phyloP scores from a whole-genome alignment of 805 yeast genomes.

The Wickerhamiella kazuoi region DNA sequence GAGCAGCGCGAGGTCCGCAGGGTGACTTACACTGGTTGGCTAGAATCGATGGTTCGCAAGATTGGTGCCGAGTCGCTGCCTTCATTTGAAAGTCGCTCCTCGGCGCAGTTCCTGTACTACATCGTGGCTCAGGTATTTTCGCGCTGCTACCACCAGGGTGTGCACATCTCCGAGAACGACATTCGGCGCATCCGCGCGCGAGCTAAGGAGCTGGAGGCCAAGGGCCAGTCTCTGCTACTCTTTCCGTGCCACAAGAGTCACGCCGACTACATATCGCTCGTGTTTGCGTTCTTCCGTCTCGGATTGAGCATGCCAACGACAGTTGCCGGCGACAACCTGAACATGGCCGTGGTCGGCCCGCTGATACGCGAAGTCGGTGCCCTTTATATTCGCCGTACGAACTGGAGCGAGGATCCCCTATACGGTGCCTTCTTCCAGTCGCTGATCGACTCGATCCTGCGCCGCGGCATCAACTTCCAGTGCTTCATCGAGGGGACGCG shows the following conservation, averaged over 20 bases:
- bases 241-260: constrained; percentile 49
- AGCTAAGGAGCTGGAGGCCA: constrained; percentile 20
- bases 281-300: constrained; percentile 34
- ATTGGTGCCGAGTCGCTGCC: constrained; percentile 21
- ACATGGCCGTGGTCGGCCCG: constrained; percentile 37
- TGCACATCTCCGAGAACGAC: constrained; percentile 23
- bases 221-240: constrained; percentile 25
- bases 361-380: constrained; percentile 37
- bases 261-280: constrained; percentile 41
- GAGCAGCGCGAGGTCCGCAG: constrained; percentile 16
- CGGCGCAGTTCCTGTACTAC: constrained; percentile 20
- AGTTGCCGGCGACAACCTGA: constrained; percentile 50
- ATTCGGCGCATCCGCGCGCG: constrained; percentile 19
- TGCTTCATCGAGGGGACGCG: constrained; percentile 53
- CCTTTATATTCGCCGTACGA: constrained; percentile 35
- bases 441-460: constrained; percentile 31
- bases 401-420: constrained; percentile 26
- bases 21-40: constrained; percentile 16
- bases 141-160: constrained; percentile 26
- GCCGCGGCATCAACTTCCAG: constrained; percentile 34
- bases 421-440: constrained; percentile 26
- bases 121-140: constrained; percentile 23
- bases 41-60: constrained; percentile 16
- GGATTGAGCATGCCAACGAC: constrained; percentile 38
- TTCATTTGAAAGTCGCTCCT: constrained; percentile 17